Conservation (phyloP, 495 filamentous ascomycete genomes). For the Aspergillus sparsus region DNA sequence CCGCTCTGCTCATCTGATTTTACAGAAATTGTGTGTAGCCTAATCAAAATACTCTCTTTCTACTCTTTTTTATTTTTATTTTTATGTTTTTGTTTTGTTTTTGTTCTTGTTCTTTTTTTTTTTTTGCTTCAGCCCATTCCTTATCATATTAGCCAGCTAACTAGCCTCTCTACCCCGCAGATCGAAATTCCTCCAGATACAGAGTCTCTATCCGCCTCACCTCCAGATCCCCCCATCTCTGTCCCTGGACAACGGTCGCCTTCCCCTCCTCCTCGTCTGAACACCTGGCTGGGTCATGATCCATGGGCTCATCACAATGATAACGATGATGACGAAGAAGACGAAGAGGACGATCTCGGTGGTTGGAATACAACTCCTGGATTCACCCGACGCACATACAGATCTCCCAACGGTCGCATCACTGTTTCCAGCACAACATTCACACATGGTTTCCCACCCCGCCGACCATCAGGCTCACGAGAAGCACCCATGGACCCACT, state of each 20-base stretch:
- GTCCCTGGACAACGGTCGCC: constrained; percentile 24
- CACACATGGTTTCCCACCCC: constrained; percentile 28
- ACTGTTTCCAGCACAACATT: constrained; percentile 41
- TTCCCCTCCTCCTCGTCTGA: constrained; percentile 8
- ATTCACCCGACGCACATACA: constrained; percentile 45
- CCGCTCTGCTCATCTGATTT: constrained; percentile 77
- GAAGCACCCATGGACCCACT: constrained; percentile 25
- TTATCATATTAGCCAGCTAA: background rate
- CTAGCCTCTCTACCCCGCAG: constrained; percentile 38
- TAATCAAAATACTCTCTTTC: background rate
- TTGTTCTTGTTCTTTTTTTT: background rate
- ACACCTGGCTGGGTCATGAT: constrained; percentile 6
- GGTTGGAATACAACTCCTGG: constrained; percentile 23
- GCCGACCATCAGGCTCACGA: constrained; percentile 19
- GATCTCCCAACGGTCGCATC: constrained; percentile 49
- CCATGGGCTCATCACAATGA: constrained; percentile 41
- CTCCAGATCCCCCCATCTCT: constrained; percentile 22
- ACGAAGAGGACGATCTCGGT: constrained; percentile 24
- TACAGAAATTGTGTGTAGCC: constrained; percentile 68
- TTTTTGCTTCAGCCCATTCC: background rate
- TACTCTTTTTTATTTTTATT: too few species aligned
- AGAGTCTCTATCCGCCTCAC: constrained; percentile 16
- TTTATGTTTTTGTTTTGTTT: background rate
- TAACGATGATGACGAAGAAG: constrained; percentile 28
- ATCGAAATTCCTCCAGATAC: constrained; percentile 43